Evolutionary conservation across 192 early-diverging fungal genomes (phyloP).

Genomic region (Mortierella claussenii): DNA sequence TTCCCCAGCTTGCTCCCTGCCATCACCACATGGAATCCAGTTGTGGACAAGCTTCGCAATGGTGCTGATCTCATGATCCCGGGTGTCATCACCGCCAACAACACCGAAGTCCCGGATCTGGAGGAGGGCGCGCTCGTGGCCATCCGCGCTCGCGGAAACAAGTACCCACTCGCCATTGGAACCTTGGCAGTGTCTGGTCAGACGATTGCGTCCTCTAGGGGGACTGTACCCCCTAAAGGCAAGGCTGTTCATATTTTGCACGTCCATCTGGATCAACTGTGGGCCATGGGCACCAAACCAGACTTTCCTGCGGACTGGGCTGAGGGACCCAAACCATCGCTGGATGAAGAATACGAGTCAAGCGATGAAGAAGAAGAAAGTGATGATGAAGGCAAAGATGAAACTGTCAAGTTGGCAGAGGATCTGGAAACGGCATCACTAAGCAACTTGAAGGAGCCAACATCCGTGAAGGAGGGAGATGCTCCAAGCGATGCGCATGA

Average conservation of each 20-base stretch:
- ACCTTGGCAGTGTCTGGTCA: constrained; percentile 68
- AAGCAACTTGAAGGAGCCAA: constrained; percentile 8
- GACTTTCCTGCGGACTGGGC: constrained; percentile 63
- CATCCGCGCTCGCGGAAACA: constrained; percentile 62
- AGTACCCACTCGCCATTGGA: constrained; percentile 77
- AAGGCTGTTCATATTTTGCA: constrained; percentile 84
- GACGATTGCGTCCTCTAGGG: constrained; percentile 21
- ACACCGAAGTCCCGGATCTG: constrained; percentile 57
- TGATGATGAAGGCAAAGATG: neutral
- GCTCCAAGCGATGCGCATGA: constrained; percentile 3
- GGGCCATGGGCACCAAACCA: constrained; percentile 77
- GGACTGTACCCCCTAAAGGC: constrained; percentile 64
- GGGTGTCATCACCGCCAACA: constrained; percentile 65
- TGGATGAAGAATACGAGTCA: constrained; percentile 28
- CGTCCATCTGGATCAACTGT: constrained; percentile 81
- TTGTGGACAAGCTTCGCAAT: constrained; percentile 76
- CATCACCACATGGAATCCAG: constrained; percentile 74
- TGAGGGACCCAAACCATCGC: neutral
- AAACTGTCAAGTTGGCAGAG: neutral
- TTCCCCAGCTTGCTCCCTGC: constrained; percentile 73
- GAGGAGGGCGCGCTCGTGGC: constrained; percentile 65
- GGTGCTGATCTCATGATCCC: constrained; percentile 89
- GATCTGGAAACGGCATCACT: neutral
- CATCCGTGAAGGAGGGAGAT: constrained; percentile 2
- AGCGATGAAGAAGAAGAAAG: constrained; percentile 32